Percentiles rank a stretch among this genome's conserved stretches.
These are phyloP conservation scores for Colletotrichum camelliae DNA, from an alignment of 2,329 filamentous ascomycete species.

Conservation along the genomic window DNA sequence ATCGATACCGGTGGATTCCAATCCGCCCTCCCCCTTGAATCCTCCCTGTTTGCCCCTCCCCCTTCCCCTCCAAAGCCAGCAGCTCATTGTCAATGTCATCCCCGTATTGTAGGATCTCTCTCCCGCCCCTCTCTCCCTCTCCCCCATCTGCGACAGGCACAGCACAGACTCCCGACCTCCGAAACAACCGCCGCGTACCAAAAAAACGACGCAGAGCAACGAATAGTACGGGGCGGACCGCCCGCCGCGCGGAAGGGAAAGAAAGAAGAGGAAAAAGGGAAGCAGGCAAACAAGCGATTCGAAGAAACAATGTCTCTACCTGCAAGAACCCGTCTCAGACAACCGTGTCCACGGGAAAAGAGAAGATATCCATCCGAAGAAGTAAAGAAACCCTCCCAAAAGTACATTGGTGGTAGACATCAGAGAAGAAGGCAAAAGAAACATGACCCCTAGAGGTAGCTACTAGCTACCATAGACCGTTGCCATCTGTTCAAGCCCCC, in stretches of 20 bases:
- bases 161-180: constrained; percentile 15
- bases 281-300: neutral
- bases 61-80: neutral
- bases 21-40: neutral
- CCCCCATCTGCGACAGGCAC: neutral
- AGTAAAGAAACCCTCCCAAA: neutral
- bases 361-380: neutral
- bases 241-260: neutral
- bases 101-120: neutral
- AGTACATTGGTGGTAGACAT: neutral
- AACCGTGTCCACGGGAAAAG: neutral
- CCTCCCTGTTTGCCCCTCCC: neutral
- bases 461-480: neutral
- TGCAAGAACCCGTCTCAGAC: neutral
- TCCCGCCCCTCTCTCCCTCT: neutral
- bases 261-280: neutral
- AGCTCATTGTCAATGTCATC: neutral
- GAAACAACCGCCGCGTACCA: neutral
- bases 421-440: neutral
- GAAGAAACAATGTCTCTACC: neutral
- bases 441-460: neutral
- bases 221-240: neutral
- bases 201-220: neutral
- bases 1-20: constrained; percentile 3
- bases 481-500: neutral